Base-by-base conservation (phyloP, 495 filamentous ascomycete genomes). In the Staphylotrichum longicolle region DNA sequence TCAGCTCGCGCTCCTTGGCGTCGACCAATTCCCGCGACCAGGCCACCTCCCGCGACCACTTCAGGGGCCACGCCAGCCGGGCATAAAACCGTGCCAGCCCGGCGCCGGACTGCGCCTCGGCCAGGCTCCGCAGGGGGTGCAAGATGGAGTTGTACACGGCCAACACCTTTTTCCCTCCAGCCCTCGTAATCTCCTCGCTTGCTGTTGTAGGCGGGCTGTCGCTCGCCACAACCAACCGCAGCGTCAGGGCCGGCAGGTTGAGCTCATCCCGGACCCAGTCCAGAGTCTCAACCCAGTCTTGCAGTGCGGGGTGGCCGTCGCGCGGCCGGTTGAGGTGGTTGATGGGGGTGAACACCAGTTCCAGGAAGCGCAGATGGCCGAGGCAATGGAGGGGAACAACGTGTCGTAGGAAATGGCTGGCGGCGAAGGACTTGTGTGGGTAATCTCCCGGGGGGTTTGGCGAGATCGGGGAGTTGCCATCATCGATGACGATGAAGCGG, bases 401-500 rank as follows among this genome's bases (percentile, higher is more conserved):
- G 40, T 48, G 14, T 32, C 41, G 27, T 14, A 61, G 15, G 41
- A 61, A 61, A 5, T 61, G 30, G 41, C 41, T 61, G 27, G 41
- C 58, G 3, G 58, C 51, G 44, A 61, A 61, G 15, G 40, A 10
- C 12, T 15, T 15, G 35, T 39, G 35, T 1, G 41, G 50, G 42
- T 61, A 54, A 3, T 48, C 40, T 14, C 34, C 2, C 0, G n/a
- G 30, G 0, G 14, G 11, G 32, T 15, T 35, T 39, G 37, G 37
- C 3, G 8, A 12, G 6, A 8, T 30, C 7, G 0, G 37, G 1
- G 58, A 37, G 42, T 14, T 5, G 15, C 12, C 15, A 12, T 41
- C 7, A 39, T 60, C 57, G 27, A 44, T 20, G 27, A 60, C 27
- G 20, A 60, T 46, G 47, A 60, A 60, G 12, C 46, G 48, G 57